Conservation (phyloP, 106 monocot species). For the Dioscorea dumetorum region DNA sequence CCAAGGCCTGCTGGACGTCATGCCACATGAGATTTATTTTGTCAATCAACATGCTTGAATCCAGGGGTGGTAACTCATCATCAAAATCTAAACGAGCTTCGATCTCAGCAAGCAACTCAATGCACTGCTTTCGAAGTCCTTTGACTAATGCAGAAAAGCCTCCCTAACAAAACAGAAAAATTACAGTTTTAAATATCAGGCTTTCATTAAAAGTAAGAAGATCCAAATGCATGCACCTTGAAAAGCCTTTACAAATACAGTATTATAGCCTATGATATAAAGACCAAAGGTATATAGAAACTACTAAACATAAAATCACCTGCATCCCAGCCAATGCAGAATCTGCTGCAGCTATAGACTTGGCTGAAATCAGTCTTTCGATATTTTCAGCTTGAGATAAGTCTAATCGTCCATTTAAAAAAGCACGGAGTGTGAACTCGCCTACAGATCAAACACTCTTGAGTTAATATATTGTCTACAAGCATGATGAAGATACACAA, state of each 20-base stretch:
- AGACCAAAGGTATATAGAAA: too few relatives aligned
- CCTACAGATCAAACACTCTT: slow-evolving; percentile 29
- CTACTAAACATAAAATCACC: slow-evolving; percentile 8
- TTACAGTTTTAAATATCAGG: background rate
- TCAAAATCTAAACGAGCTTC: slow-evolving; percentile 98
- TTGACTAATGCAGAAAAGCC: slow-evolving; percentile 85
- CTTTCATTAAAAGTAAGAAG: background rate
- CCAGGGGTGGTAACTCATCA: slow-evolving; percentile 84
- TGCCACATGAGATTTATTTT: slow-evolving; percentile 60
- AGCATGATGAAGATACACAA: too few relatives aligned
- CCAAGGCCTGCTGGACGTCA: slow-evolving; percentile 69
- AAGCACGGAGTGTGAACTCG: slow-evolving; percentile 91
- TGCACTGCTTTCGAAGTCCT: slow-evolving; percentile 69
- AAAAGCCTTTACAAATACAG: slow-evolving; percentile 6
- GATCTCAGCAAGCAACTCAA: slow-evolving; percentile 84
- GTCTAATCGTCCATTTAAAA: slow-evolving; percentile 94
- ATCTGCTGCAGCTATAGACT: slow-evolving; percentile 83
- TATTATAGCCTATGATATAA: too few relatives aligned
- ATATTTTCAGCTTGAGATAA: slow-evolving; percentile 89
- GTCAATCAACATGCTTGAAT: slow-evolving; percentile 30
- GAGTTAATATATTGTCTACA: too few relatives aligned
- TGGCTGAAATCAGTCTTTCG: slow-evolving; percentile 69
- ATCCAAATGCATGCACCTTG: background rate
- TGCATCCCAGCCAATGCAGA: slow-evolving; percentile 95
- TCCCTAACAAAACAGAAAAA: slow-evolving; percentile 38